Evolutionary conservation across 208 protist genomes (phyloP).

Genomic region (Crithidia mellificae): DNA sequence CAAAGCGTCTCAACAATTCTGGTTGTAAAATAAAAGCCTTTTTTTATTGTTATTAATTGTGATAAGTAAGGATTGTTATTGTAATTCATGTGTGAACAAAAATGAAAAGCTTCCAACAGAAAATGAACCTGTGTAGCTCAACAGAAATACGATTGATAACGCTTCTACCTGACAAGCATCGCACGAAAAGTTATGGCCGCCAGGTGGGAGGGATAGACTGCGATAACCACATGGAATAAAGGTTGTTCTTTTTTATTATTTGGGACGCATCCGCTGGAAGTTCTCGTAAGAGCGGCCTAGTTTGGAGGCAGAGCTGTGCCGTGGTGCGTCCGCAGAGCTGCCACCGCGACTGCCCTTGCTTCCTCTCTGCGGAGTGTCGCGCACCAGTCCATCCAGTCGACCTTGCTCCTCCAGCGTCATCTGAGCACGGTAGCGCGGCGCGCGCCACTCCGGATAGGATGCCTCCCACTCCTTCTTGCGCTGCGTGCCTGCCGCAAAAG

Average conservation of each 20-base stretch:
- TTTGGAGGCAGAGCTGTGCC: slow-evolving; percentile 52
- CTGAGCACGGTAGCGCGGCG: slow-evolving; percentile 54
- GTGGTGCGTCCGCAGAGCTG: neutral
- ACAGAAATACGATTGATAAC: too few species aligned
- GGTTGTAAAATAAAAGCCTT: too few species aligned
- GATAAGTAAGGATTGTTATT: too few species aligned
- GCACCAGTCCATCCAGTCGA: slow-evolving; percentile 38
- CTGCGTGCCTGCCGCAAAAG: neutral
- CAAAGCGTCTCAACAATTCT: too few species aligned
- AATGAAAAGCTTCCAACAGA: too few species aligned
- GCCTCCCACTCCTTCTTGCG: slow-evolving; percentile 77
- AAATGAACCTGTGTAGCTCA: too few species aligned
- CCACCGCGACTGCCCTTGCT: neutral
- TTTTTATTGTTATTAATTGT: too few species aligned
- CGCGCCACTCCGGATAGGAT: slow-evolving; percentile 50
- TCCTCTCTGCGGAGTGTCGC: neutral
- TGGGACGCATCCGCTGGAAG: slow-evolving; percentile 32
- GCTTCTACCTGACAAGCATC: too few species aligned
- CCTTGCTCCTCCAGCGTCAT: slow-evolving; percentile 83
- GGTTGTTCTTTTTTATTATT: neutral
- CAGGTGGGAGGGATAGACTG: too few species aligned
- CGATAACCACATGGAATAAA: slow-evolving; percentile 3
- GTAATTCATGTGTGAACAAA: too few species aligned
- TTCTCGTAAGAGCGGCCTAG: slow-evolving; percentile 43
- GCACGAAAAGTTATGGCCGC: too few species aligned